Evolutionary conservation across 305 asterid genomes (phyloP).

Genomic region (Plantago coronopus): DNA sequence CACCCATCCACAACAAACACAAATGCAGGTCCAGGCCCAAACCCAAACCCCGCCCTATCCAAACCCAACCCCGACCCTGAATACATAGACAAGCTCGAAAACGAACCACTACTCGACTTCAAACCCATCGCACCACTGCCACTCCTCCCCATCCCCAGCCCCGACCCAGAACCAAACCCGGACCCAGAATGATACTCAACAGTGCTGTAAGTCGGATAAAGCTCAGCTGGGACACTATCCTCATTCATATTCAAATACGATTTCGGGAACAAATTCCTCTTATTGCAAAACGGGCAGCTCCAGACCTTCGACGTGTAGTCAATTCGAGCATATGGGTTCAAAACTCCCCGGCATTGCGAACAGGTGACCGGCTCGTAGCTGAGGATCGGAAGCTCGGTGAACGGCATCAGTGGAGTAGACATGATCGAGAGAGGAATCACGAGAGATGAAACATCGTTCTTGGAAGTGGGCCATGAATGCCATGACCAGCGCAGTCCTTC

Average conservation of each 20-base stretch:
- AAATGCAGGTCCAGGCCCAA: conserved; percentile 59
- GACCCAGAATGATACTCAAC: conserved; percentile 69
- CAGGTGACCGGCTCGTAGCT: conserved; percentile 71
- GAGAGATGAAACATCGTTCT: conserved; percentile 54
- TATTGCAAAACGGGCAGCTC: conserved; percentile 76
- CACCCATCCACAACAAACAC: conserved; percentile 88
- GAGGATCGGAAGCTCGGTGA: conserved; percentile 69
- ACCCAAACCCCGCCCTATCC: conserved; percentile 35
- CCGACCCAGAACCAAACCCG: conserved; percentile 28
- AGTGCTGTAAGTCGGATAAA: conserved; percentile 86
- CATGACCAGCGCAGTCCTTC: conserved; percentile 99
- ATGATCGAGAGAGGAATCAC: conserved; percentile 73
- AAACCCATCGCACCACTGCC: conserved; percentile 31
- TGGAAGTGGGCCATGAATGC: conserved; percentile 85
- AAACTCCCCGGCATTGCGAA: conserved; percentile 61
- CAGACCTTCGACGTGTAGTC: conserved; percentile 67
- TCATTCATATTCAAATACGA: conserved; percentile 59
- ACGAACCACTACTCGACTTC: conserved; percentile 48
- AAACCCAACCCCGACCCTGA: conserved; percentile 31
- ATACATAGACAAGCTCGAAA: conserved; percentile 37
- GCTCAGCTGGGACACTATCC: conserved; percentile 86
- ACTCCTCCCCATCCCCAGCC: conserved; percentile 33
- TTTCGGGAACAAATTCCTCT: conserved; percentile 61
- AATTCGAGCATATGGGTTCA: conserved; percentile 85
- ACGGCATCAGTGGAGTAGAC: conserved; percentile 68